A percentile compares a stretch with the other conserved stretches of the same genome.
Evolutionary conservation across 192 early-diverging fungal species (phyloP).

Genomic region (Allomyces javanicus): DNA sequence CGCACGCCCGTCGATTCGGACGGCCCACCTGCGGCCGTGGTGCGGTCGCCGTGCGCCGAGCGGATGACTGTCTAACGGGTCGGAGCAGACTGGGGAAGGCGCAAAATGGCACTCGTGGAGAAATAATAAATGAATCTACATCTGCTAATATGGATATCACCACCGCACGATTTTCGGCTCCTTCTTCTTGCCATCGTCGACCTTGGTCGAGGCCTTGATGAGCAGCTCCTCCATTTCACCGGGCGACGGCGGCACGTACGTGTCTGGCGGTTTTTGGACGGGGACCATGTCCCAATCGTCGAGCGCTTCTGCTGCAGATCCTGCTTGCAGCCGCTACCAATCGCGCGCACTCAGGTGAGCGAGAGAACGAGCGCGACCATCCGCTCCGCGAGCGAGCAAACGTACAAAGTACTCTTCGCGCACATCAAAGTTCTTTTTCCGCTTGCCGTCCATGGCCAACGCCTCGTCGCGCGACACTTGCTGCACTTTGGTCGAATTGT

Average conservation of each 20-base stretch:
- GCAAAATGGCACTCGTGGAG: too few species aligned
- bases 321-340: too few species aligned
- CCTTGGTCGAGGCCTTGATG: background rate
- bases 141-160: background rate
- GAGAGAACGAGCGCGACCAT: too few species aligned
- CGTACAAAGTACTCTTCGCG: slow-evolving; percentile 52
- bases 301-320: background rate
- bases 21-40: too few species aligned
- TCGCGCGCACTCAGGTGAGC: too few species aligned
- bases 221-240: background rate
- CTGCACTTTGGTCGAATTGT: slow-evolving; percentile 32
- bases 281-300: background rate
- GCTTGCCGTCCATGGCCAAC: slow-evolving; percentile 21
- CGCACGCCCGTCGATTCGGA: too few species aligned
- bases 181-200: background rate
- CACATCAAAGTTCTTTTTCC: slow-evolving; percentile 34
- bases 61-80: too few species aligned
- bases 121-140: too few species aligned
- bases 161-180: background rate
- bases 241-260: background rate
- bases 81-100: too few species aligned
- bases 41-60: too few species aligned
- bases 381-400: background rate
- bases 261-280: background rate
- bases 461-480: slow-evolving; percentile 32